Evolutionary conservation across 345 rosid species (phyloP).

Genomic region (Euphorbia tirucalli): DNA sequence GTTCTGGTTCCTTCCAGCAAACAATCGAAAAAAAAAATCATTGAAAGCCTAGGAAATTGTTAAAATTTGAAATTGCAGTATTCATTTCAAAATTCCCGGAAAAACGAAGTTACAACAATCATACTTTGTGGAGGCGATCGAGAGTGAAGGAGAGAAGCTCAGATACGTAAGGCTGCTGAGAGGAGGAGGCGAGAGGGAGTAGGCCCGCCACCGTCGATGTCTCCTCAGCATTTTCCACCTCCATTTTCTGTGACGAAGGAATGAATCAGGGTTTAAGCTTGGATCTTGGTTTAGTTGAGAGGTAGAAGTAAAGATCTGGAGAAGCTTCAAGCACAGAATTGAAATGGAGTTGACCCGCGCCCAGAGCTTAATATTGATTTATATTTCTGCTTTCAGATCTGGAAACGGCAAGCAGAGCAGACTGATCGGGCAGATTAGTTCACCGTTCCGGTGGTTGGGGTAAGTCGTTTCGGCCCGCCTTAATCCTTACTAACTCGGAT

Average conservation of each 20-base stretch:
- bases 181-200: constrained; percentile 73
- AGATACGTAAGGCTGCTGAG: constrained; percentile 91
- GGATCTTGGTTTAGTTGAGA: constrained; percentile 1
- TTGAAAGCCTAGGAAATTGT: no score
- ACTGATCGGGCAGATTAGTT: neutral
- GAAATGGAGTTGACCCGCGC: neutral
- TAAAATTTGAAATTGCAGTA: neutral
- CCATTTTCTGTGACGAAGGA: constrained; percentile 33
- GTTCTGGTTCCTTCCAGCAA: constrained; percentile 76
- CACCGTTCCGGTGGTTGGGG: neutral
- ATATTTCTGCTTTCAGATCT: neutral
- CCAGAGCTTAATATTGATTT: neutral
- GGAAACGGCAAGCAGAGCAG: neutral
- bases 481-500: neutral
- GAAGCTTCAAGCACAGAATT: neutral
- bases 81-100: neutral
- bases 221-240: constrained; percentile 41
- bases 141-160: constrained; percentile 99
- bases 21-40: neutral
- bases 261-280: constrained; percentile 4
- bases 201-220: constrained; percentile 39
- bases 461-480: neutral
- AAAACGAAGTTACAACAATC: neutral
- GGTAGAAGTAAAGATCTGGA: constrained; percentile 18
- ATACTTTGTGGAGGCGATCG: constrained; percentile 95